Percentiles rank a stretch among this genome's conserved stretches.
phyloP scores from a whole-genome alignment of 179 eudicot genomes.

The Pouteria campechiana region DNA sequence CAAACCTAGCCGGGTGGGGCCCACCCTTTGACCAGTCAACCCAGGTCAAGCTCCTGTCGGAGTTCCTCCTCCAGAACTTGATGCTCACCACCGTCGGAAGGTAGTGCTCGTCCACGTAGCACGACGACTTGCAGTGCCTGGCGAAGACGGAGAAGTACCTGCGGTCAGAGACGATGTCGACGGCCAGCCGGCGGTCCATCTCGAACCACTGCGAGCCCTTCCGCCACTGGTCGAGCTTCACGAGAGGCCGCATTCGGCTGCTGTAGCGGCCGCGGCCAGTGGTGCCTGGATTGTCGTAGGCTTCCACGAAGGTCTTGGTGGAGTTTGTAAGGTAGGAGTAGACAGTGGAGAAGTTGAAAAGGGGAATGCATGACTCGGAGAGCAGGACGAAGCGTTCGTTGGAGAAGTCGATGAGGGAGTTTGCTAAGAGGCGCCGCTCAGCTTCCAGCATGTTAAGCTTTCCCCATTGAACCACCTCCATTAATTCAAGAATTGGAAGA shows the following conservation, averaged over 20 bases:
- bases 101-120: conserved; percentile 34
- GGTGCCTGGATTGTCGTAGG: conserved; percentile 19
- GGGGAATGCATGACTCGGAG: conserved; percentile 34
- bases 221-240: conserved; percentile 22
- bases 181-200: conserved; percentile 23
- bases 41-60: conserved; percentile 38
- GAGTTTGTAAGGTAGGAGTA: conserved; percentile 24
- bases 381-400: conserved; percentile 31
- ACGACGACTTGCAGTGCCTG: conserved; percentile 10
- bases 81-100: conserved; percentile 26
- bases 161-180: conserved; percentile 16
- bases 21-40: conserved; percentile 34
- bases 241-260: conserved; percentile 11
- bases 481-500: neutral
- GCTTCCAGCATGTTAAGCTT: conserved; percentile 36
- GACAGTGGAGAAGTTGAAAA: conserved; percentile 26
- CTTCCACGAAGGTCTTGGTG: conserved; percentile 9
- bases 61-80: conserved; percentile 12
- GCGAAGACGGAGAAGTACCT: conserved; percentile 8
- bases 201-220: conserved; percentile 38
- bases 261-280: conserved; percentile 26
- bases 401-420: conserved; percentile 23
- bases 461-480: conserved; percentile 34
- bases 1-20: conserved; percentile 25
- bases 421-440: conserved; percentile 36